Evolutionary conservation across 202 grass and related monocot genomes (phyloP).

Genomic region (Zoysia matrella): DNA sequence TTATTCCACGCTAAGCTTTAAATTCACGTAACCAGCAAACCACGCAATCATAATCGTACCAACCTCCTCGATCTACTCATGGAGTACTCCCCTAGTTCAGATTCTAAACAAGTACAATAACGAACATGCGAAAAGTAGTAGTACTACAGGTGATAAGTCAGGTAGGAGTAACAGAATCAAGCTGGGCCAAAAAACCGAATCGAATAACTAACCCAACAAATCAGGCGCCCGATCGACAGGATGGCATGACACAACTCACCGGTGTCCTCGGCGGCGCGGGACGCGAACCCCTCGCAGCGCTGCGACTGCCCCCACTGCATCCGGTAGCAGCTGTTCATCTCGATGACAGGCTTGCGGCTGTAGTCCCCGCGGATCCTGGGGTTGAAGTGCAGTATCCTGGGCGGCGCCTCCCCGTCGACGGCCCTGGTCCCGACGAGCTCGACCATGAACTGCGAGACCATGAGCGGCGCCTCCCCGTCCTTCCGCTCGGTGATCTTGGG

Average conservation of each 20-base stretch:
- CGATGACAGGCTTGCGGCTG: slow-evolving; percentile 71
- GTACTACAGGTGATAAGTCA: too few relatives aligned
- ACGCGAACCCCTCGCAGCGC: slow-evolving; percentile 70
- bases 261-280: slow-evolving; percentile 64
- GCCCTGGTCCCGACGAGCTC: slow-evolving; percentile 75
- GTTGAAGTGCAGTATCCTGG: slow-evolving; percentile 47
- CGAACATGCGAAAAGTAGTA: neutral
- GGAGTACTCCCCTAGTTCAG: neutral
- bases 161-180: too few relatives aligned
- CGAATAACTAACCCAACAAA: neutral
- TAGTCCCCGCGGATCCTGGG: slow-evolving; percentile 73
- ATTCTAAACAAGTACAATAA: slow-evolving; percentile 5
- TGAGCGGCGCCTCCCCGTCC: slow-evolving; percentile 51
- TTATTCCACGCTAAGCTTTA: slow-evolving; percentile 15
- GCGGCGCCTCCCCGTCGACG: slow-evolving; percentile 89
- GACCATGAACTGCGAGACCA: slow-evolving; percentile 95
- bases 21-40: slow-evolving; percentile 22
- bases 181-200: neutral
- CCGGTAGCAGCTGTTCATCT: slow-evolving; percentile 89
- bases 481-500: slow-evolving; percentile 73
- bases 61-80: neutral
- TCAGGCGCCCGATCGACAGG: neutral
- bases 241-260: slow-evolving; percentile 43
- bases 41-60: neutral
- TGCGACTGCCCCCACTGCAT: slow-evolving; percentile 87